Evolutionary conservation across 2,329 filamentous ascomycete genomes (phyloP), one percentile per base, ranked within the genome.

Genomic region (Cladosporium phlei): DNA sequence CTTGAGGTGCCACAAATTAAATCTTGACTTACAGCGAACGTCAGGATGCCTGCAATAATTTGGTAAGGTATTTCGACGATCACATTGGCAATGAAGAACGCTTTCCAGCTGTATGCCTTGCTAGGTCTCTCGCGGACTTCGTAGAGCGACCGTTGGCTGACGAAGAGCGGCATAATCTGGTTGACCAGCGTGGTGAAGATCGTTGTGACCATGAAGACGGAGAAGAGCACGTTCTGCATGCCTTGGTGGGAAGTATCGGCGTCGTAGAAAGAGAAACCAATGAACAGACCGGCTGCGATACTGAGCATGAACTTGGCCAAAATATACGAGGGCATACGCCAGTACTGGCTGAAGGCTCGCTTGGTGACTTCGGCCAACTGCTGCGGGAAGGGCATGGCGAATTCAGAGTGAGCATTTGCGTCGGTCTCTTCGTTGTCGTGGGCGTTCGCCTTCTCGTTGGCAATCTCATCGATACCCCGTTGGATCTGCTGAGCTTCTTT

Each of bases 21-120:
- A n/a, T n/a, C n/a, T n/a, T n/a, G n/a, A n/a, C n/a, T n/a, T n/a
- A n/a, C n/a, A 1, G 76, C 74, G 57, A 73, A 88, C 52, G 80
- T 76, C 9, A 88, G 60, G 17, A 86, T 66, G 10, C 76, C 81
- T 1, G 80, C 77, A 8, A 87, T 46, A 27, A 80, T 72, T 43
- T 79, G 74, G 66, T 75, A 89, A 0, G 84, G 84, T 1, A 88
- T 72, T 33, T 90, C 86, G 38, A 86, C 83, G 2, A 85, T 44
- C 45, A 88, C 78, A 59, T 87, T 86, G 59, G 82, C 78, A 3
- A 84, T 67, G 62, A 89, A 76, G 66, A 89, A 88, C 1, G 77
- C 82, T 54, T 79, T 75, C 85, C 85, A 89, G 0, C 81, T 86
- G 68, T 89, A 90, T 0, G 81, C 74, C 59, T 87, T 87, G 63